Conservation (phyloP, 148 eudicot species). For the Vaccinium vitisidaea region DNA sequence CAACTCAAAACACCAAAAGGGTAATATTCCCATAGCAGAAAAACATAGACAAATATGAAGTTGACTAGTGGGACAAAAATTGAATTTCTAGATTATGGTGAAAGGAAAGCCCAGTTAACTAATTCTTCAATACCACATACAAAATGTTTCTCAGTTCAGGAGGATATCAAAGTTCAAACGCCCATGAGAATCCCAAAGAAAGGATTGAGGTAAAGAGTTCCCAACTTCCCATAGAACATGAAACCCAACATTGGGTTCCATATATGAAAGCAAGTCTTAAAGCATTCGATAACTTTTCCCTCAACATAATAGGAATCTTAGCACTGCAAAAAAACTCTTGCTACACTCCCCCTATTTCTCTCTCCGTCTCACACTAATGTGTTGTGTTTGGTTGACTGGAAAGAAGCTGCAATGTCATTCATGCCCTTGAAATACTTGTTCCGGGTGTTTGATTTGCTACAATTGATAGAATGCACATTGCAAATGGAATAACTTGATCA, state of each 20-base stretch:
- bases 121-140: neutral
- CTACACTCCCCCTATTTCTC: neutral
- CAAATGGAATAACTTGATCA: no score
- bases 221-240: neutral
- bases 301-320: neutral
- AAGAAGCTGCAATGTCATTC: neutral
- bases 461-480: no score
- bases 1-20: constrained; percentile 4
- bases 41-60: no score
- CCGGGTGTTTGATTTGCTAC: neutral
- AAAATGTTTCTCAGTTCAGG: no score
- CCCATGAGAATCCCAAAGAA: neutral
- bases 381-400: neutral
- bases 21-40: neutral
- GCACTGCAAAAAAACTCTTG: neutral
- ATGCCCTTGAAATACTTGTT: neutral
- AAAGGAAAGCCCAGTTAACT: neutral
- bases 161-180: neutral
- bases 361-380: neutral
- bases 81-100: neutral
- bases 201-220: neutral
- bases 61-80: neutral
- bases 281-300: neutral
- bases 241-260: neutral
- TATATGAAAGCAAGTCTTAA: neutral